Base-by-base conservation (phyloP, 2,329 filamentous ascomycete species). In the Chalaropsis thielavioides region DNA sequence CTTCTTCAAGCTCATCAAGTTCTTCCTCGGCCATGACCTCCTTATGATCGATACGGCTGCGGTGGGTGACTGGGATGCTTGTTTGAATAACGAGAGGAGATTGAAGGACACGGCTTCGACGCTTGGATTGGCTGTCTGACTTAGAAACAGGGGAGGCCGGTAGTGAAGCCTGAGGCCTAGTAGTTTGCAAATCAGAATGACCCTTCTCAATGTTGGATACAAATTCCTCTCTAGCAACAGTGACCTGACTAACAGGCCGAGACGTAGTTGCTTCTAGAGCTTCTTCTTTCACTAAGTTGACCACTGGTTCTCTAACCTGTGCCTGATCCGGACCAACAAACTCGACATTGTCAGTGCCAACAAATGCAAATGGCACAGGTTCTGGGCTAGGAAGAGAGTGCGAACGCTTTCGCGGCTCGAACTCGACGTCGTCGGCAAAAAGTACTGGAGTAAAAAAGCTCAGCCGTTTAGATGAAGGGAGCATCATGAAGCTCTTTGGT, bases 401-500 rank as follows among this genome's bases (percentile, higher is more conserved):
- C 2, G 80, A 78, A 35, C 81, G 78, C 67, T 76, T 79, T 63
- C 76, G 75, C 7, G 71, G 59, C 31, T 70, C 65, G n/a, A 73
- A 65, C n/a, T 75, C 69, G 0, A 66, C 15, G 54, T 61, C 51
- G 24, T 66, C 62, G 8, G 40, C 22, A 59, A 66, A 63, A 35
- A 68, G 63, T 31, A 66, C 65, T 24, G 63, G 65, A 11, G 60
- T 63, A 43, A 67, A 67, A 38, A 64, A 67, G 41, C 64, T 66
- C 35, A 66, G 38, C 38, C 59, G 64, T 40, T 66, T 66, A 15
- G 63, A 67, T 4, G 67, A 68, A n/a, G 74, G 69, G 13, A 74
- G 70, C 31, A 76, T 68, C 69, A 77, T 71, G 64, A 77, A 71
- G 69, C 81, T 84, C 70, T 78, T 79, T 1, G 81, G 80, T 11